These are phyloP conservation scores for Arabidopsis suecica DNA, from an alignment of 345 rosid genomes.

Conservation along the genomic window DNA sequence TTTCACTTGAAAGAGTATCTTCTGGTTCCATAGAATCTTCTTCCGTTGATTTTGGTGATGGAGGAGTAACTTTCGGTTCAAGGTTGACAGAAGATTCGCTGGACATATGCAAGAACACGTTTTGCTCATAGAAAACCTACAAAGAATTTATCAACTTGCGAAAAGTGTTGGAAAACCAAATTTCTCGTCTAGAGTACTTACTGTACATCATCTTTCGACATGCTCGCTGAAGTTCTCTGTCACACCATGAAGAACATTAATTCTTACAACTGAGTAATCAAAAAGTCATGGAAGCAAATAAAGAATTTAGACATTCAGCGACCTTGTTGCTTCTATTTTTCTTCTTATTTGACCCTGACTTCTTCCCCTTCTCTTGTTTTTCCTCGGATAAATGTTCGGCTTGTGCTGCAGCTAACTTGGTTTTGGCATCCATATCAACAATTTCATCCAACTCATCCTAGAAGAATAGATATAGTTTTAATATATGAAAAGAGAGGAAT, in stretches of 20 bases:
- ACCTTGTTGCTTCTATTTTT: slow-evolving; percentile 17
- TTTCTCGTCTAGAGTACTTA: slow-evolving; percentile 2
- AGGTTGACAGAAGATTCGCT: slow-evolving; percentile 27
- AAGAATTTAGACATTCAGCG: not conserved
- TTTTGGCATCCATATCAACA: slow-evolving; percentile 5
- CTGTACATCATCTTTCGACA: slow-evolving; percentile 1
- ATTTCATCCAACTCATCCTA: slow-evolving; percentile 17
- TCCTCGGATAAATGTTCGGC: not conserved
- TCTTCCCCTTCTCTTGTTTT: not conserved
- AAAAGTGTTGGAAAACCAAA: slow-evolving; percentile 5
- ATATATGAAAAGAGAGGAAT: not conserved
- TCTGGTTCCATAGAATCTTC: slow-evolving; percentile 21
- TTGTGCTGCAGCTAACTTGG: slow-evolving; percentile 14
- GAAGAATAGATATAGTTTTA: not conserved
- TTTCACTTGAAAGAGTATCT: slow-evolving; percentile 1
- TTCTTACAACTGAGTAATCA: slow-evolving; percentile 6
- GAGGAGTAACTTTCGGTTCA: not conserved
- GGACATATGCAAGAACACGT: slow-evolving; percentile 3
- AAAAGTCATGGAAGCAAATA: slow-evolving; percentile 11
- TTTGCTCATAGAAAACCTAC: not conserved
- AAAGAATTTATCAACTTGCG: not conserved
- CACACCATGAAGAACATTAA: slow-evolving; percentile 5
- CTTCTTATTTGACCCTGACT: slow-evolving; percentile 14
- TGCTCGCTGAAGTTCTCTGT: slow-evolving; percentile 33
- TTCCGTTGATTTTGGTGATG: slow-evolving; percentile 2